A percentile compares a stretch with the other conserved stretches of the same genome.
These are phyloP conservation scores for Alisma plantagoaquatica DNA, from an alignment of 106 monocot species.

Conservation along the genomic window DNA sequence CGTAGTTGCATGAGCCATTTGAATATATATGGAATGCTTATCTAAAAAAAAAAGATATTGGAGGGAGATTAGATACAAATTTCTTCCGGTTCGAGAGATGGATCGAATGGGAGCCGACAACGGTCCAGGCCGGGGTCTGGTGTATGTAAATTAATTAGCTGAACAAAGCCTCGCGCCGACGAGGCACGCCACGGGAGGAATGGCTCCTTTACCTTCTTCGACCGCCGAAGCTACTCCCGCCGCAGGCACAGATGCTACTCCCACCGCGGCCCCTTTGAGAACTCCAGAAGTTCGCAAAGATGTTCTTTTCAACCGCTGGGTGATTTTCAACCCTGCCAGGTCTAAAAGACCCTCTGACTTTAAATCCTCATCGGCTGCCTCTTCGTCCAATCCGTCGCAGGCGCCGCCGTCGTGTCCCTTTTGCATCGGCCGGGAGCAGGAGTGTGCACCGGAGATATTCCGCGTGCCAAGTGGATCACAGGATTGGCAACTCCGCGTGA, in stretches of 20 bases:
- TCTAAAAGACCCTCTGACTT: slow-evolving; percentile 87
- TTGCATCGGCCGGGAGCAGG: slow-evolving; percentile 69
- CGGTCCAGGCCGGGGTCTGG: too few relatives aligned
- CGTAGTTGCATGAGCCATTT: too few relatives aligned
- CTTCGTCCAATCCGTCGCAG: slow-evolving; percentile 2
- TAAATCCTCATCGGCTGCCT: slow-evolving; percentile 36
- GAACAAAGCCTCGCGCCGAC: too few relatives aligned
- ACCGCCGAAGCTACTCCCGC: background rate
- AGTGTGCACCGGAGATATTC: slow-evolving; percentile 97
- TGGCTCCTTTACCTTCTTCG: background rate
- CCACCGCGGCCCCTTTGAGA: background rate
- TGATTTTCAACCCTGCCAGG: slow-evolving; percentile 67
- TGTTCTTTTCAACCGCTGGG: slow-evolving; percentile 58
- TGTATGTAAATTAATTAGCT: too few relatives aligned
- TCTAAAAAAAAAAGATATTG: too few relatives aligned
- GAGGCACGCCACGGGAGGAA: too few relatives aligned
- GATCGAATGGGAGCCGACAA: too few relatives aligned
- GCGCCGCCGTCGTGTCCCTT: slow-evolving; percentile 64
- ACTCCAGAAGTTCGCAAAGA: slow-evolving; percentile 44
- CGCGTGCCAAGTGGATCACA: slow-evolving; percentile 28
- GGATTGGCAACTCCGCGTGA: slow-evolving; percentile 72
- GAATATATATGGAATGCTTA: too few relatives aligned
- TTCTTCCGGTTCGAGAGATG: too few relatives aligned
- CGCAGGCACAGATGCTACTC: background rate
- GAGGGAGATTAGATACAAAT: too few relatives aligned